Evolutionary conservation across 768 basidiomycete species (phyloP), one percentile per base, ranked within the genome.

Genomic region (Suillus discolor): DNA sequence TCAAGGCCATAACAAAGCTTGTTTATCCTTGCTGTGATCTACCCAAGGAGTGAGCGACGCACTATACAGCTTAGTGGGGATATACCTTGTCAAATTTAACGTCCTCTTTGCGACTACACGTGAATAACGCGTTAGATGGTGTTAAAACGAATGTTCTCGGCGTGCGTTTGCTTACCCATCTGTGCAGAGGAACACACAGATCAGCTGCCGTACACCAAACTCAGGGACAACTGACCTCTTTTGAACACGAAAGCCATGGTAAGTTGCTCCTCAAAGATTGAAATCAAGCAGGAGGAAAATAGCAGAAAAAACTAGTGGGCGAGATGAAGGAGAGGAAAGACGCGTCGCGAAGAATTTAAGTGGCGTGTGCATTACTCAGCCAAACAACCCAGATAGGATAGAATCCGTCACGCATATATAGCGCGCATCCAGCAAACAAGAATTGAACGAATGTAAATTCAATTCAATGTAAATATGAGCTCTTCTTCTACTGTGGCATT

Each of bases 1-100:
- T 99, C 96, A 25, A 99, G 88, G 66, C 97, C 97, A 77, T 99
- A 99, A 73, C 95, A 97, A 20, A 99, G 87, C 80, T 95, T 95
- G 74, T 88, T 87, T 69, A 96, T 88, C 70, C 94, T 83, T 12
- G 92, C 87, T 1, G 94, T 96, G 77, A 95, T 95, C 93, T 95
- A 64, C 15, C 31, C 47, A 7, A 61, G 39, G 31, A 60, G 65
- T 72, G 5, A 71, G 61, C 68, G 72, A 67, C 64, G 66, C 61
- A 61, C 49, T 60, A 60, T 65, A 28, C 66, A 70, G 63, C 57
- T 57, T 39, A 57, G 61, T 66, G 13, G 51, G 66, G 65, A 67
- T 83, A 67, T 70, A 90, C 94, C 85, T 97, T 97, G 74, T 97
- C 95, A 72, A 97, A 97, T 71, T 93, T 90, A 62, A 97, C 92